phyloP scores from a whole-genome alignment of 345 rosid genomes.

The Pistacia atlantica region DNA sequence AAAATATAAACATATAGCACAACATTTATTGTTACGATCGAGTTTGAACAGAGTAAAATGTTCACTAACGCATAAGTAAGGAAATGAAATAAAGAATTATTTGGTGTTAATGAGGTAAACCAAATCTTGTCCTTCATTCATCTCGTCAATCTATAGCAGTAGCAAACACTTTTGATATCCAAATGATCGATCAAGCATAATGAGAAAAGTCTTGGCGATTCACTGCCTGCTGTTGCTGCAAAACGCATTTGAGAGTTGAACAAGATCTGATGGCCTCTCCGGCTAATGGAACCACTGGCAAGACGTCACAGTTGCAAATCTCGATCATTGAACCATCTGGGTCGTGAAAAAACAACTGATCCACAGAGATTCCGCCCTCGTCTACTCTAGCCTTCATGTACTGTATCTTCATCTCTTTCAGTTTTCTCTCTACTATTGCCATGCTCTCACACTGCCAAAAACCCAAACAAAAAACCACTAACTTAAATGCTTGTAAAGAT shows the following conservation, averaged over 20 bases:
- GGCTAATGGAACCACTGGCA: conserved; percentile 47
- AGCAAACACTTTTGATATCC: too few relatives aligned
- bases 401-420: conserved; percentile 50
- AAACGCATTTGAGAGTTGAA: conserved; percentile 38
- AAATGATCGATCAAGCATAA: background rate
- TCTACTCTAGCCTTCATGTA: conserved; percentile 42
- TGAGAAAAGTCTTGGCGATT: background rate
- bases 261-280: conserved; percentile 41
- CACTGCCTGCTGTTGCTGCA: conserved; percentile 11
- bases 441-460: conserved; percentile 49
- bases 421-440: conserved; percentile 48
- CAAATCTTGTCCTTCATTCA: background rate
- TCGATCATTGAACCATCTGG: conserved; percentile 69
- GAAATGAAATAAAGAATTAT: too few relatives aligned
- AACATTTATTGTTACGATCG: too few relatives aligned
- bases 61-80: too few relatives aligned
- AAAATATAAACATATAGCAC: too few relatives aligned
- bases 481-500: background rate
- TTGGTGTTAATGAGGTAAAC: too few relatives aligned
- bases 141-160: too few relatives aligned
- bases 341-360: conserved; percentile 67
- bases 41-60: too few relatives aligned
- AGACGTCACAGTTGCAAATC: conserved; percentile 56
- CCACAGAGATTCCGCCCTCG: conserved; percentile 49
- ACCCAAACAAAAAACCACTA: background rate